A percentile compares a stretch with the other conserved stretches of the same genome.
Evolutionary conservation across 345 rosid species (phyloP).

Genomic region (Pugionium dolabratum): DNA sequence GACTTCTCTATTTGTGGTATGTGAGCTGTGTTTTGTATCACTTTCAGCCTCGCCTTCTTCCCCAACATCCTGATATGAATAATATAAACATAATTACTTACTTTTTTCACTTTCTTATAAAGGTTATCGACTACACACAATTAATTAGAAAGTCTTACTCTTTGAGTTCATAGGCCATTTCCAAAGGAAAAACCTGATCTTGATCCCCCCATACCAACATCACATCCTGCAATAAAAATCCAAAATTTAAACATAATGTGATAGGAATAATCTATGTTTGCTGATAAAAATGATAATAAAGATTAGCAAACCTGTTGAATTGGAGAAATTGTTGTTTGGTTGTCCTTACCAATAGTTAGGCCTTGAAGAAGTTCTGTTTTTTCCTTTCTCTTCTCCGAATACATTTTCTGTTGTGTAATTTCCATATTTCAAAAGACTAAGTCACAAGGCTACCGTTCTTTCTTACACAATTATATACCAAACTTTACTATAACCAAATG

Average conservation of each 20-base stretch:
- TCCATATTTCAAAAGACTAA: background rate
- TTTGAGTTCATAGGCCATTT: constrained; percentile 72
- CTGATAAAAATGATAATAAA: background rate
- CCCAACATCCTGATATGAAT: constrained; percentile 59
- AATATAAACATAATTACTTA: constrained; percentile 1
- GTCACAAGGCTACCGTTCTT: background rate
- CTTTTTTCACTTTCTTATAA: background rate
- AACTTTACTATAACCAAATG: background rate
- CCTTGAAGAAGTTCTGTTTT: constrained; percentile 68
- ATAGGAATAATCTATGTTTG: too few relatives aligned
- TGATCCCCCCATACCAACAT: constrained; percentile 79
- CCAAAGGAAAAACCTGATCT: constrained; percentile 75
- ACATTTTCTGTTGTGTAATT: constrained; percentile 55
- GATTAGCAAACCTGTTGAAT: constrained; percentile 58
- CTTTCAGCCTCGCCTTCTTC: constrained; percentile 60
- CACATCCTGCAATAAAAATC: constrained; percentile 51
- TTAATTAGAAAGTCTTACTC: constrained; percentile 42
- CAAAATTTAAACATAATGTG: too few relatives aligned
- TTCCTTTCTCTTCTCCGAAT: constrained; percentile 61
- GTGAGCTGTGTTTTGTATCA: constrained; percentile 63
- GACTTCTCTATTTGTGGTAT: constrained; percentile 73
- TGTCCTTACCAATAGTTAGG: constrained; percentile 52
- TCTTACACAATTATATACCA: background rate
- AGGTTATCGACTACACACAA: too few relatives aligned
- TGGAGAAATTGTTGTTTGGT: constrained; percentile 48